phyloP scores from a whole-genome alignment of 176 grass and related monocot genomes.

The Triticum urartu region DNA sequence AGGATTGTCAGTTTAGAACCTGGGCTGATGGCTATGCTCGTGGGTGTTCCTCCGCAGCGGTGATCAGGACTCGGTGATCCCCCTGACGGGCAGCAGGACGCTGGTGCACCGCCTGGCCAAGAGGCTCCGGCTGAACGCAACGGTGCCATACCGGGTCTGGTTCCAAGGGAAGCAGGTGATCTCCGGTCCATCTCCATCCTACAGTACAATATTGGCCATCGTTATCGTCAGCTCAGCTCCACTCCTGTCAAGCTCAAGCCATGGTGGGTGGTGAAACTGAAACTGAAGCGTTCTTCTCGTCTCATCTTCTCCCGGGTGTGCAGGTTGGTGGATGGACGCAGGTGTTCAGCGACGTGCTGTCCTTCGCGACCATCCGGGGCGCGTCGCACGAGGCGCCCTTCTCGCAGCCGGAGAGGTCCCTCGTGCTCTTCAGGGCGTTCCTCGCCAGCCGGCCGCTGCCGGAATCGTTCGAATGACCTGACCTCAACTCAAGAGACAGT shows the following conservation, averaged over 20 bases:
- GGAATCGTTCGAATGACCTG: conserved; percentile 65
- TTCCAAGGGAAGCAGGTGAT: conserved; percentile 87
- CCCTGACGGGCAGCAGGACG: conserved; percentile 80
- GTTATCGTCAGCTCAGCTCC: background rate
- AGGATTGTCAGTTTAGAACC: background rate
- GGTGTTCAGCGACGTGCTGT: conserved; percentile 63
- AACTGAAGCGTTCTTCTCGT: background rate
- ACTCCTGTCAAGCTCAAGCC: background rate
- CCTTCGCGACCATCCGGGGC: conserved; percentile 85
- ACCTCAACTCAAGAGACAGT: background rate
- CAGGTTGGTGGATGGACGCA: conserved; percentile 96
- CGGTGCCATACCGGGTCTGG: conserved; percentile 89
- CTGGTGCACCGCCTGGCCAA: conserved; percentile 67
- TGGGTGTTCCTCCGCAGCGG: conserved; percentile 45
- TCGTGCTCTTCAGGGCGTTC: conserved; percentile 87
- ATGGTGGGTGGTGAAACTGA: background rate
- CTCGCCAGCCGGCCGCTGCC: conserved; percentile 69
- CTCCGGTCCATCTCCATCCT: background rate
- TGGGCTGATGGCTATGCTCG: background rate
- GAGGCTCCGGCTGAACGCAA: conserved; percentile 62
- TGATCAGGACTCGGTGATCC: conserved; percentile 97
- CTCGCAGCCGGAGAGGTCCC: conserved; percentile 92
- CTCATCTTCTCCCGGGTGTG: background rate
- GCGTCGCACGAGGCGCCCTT: conserved; percentile 95
- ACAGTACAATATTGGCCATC: background rate